Evolutionary conservation across 768 basidiomycete genomes (phyloP), one percentile per base, ranked within the genome.

Genomic region (Termitomyces sp.): DNA sequence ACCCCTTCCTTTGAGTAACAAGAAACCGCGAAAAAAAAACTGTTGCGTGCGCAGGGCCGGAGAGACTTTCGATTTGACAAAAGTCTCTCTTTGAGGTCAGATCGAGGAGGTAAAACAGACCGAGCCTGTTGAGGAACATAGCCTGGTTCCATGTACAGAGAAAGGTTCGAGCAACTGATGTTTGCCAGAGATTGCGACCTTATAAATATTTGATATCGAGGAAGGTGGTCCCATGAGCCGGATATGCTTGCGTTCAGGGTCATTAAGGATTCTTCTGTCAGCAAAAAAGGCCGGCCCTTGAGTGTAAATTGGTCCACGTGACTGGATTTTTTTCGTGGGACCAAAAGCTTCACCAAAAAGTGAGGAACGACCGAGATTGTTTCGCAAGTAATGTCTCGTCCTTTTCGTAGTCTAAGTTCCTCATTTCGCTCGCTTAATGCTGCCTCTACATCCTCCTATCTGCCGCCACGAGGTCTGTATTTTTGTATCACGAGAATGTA

Each of bases 321-420:
- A 51, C 50, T 51, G 24, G 32, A 39, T 52, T 52, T 52, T 52
- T 52, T 52, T 52, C 37, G 16, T 39, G 36, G 36, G 39, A 49
- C 24, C 36, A 14, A 48, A 37, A 37, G 14, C 34, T 37, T 37
- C 49, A 50, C 48, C 32, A 55, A 59, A 51, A 55, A 26, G 24
- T 41, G 22, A 57, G 34, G 54, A 57, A 57, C 57, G 48, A 53
- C 53, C 55, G 58, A 51, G 52, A 32, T 29, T 55, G 10, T 37
- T 41, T 13, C 37, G 37, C 51, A 27, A 52, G 37, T 41, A 43
- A 74, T 72, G 72, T 71, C 71, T 63, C 61, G 68, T 53, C 57
- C 62, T 51, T 55, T 68, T 50, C 69, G 68, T 58, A 65, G 63
- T 61, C 43, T 72, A 52, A 57, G 61, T 52, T 62, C 65, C 9